These are phyloP conservation scores for Biscogniauxia mediterranea DNA, from an alignment of 2,329 filamentous ascomycete species.

Conservation along the genomic window DNA sequence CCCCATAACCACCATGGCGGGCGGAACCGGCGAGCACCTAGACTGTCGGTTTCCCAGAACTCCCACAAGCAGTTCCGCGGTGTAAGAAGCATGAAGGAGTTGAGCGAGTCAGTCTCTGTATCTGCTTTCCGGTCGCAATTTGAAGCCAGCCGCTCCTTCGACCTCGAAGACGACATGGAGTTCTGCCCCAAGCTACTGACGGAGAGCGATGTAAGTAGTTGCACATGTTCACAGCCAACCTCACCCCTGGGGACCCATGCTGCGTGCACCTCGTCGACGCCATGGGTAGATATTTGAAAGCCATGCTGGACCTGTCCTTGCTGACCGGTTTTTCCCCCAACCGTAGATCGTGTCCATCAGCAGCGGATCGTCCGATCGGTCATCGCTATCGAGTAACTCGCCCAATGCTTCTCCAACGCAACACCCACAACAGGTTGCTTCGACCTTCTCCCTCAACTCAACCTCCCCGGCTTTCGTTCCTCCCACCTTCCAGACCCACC, in stretches of 20 bases:
- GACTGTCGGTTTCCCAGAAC: constrained; percentile 78
- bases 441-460: constrained; percentile 72
- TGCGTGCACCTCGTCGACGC: no score
- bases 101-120: constrained; percentile 73
- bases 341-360: constrained; percentile 84
- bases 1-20: constrained; percentile 79
- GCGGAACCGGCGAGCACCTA: constrained; percentile 80
- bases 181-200: constrained; percentile 93
- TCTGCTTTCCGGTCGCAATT: constrained; percentile 82
- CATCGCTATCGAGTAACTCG: constrained; percentile 90
- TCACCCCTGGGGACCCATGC: neutral
- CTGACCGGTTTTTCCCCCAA: constrained; percentile 23
- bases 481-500: constrained; percentile 65
- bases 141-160: constrained; percentile 89
- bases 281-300: neutral
- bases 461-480: constrained; percentile 65
- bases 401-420: constrained; percentile 89
- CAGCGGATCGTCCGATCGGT: constrained; percentile 85
- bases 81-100: constrained; percentile 82
- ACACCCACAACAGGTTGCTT: constrained; percentile 75
- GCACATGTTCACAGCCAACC: constrained; percentile 23
- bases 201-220: constrained; percentile 76
- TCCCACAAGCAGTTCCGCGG: constrained; percentile 83
- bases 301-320: constrained; percentile 1
- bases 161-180: constrained; percentile 92